Conservation (phyloP, 495 filamentous ascomycete species). For the Antarctomyces pellizariae region DNA sequence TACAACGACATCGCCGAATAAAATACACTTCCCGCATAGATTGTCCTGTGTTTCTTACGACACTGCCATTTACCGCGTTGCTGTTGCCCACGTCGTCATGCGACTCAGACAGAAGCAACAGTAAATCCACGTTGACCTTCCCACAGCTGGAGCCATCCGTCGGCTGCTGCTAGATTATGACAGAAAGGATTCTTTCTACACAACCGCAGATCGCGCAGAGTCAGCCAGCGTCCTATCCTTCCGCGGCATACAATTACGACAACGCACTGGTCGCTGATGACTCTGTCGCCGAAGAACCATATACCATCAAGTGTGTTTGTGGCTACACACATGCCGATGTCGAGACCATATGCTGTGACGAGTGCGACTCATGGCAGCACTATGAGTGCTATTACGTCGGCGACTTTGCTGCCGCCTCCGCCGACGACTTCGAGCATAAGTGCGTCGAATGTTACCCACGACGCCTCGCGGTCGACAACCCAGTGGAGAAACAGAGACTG, state of each 20-base stretch:
- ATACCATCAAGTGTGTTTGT: slow-evolving; percentile 97
- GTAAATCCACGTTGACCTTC: slow-evolving; percentile 22
- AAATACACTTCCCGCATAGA: too few species aligned
- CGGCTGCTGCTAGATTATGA: slow-evolving; percentile 70
- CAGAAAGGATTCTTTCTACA: slow-evolving; percentile 53
- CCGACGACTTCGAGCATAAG: slow-evolving; percentile 42
- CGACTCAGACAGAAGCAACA: slow-evolving; percentile 24
- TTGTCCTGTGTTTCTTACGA: too few species aligned
- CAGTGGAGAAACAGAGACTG: slow-evolving; percentile 38
- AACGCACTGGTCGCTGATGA: slow-evolving; percentile 30
- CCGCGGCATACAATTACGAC: slow-evolving; percentile 26
- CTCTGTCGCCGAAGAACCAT: slow-evolving; percentile 60
- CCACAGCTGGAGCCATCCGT: slow-evolving; percentile 30
- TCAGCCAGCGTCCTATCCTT: slow-evolving; percentile 25
- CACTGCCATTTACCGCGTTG: too few species aligned
- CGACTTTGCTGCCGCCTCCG: slow-evolving; percentile 42
- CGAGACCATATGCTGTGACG: slow-evolving; percentile 88
- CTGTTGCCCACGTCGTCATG: slow-evolving; percentile 30
- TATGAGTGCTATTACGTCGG: slow-evolving; percentile 81
- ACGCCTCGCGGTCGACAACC: slow-evolving; percentile 40
- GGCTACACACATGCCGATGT: slow-evolving; percentile 84
- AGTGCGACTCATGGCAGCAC: slow-evolving; percentile 94
- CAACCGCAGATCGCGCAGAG: slow-evolving; percentile 28
- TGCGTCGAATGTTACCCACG: slow-evolving; percentile 73
- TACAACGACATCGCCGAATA: too few species aligned